Evolutionary conservation across 495 filamentous ascomycete species (phyloP), one percentile per base, ranked within the genome.

Genomic region (Cairneyella variabilis): DNA sequence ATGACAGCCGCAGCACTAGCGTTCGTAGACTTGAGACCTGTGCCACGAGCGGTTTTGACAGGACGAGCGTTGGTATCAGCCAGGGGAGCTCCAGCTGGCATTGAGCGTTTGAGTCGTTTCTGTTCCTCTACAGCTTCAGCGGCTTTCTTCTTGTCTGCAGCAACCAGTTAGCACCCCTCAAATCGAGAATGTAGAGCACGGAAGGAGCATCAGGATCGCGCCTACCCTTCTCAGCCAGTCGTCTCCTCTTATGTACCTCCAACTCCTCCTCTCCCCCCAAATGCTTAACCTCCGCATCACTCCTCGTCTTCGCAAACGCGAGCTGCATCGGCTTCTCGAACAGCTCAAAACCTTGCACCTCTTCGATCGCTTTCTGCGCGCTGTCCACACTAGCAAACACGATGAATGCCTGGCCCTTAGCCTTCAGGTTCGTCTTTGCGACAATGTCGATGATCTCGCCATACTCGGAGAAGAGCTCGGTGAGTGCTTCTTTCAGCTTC

Each of bases 331-430:
- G 85, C 72, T 96, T 95, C 21, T 88, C 90, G 60, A 95, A 96
- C 14, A 99, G 73, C 55, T 95, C 89, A 71, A 99, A 97, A 14
- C 90, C 91, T 62, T 97, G 88, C 58, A 96, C 75, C 53, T 95
- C 90, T 20, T 93, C 85, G 54, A 96, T 88, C 14, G 93, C 93
- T 38, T 82, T 76, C 53, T 79, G 74, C 7, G 91, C 93, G 0
- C 86, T 77, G 38, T 91, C 84, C 22, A 82, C 72, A 46, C 74
- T 82, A 58, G 95, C 91, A 69, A 90, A 97, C 48, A 99, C 91
- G 51, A 99, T 73, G 68, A 99, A 99, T 5, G 93, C 93, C 71
- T 99, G 93, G 39, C 93, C 93, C 69, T 95, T 96, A 51, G 89
- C 87, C 64, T 89, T 90, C 28, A 97, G 74, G 65, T 92, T 96